Evolutionary conservation across 164 flowering plant species (phyloP).

Genomic region (Piper longum): DNA sequence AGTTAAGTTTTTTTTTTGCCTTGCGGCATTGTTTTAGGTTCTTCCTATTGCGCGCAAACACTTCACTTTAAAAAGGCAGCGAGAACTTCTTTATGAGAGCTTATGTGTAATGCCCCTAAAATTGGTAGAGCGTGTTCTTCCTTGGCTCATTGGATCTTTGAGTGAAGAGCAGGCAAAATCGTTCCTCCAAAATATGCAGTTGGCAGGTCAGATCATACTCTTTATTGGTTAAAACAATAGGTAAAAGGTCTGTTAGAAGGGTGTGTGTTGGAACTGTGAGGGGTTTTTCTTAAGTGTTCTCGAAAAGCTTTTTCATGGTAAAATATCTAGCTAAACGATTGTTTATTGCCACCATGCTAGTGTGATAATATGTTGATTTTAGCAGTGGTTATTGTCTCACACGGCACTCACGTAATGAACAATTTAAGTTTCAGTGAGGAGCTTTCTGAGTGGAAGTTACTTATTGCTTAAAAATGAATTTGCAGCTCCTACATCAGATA

Average conservation of each 20-base stretch:
- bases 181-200: conserved; percentile 66
- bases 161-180: conserved; percentile 55
- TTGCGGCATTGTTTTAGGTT: conserved; percentile 27
- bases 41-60: conserved; percentile 84
- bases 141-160: conserved; percentile 74
- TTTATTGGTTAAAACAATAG: too few relatives aligned
- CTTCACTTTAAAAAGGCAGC: conserved; percentile 52
- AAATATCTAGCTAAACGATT: too few relatives aligned
- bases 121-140: conserved; percentile 76
- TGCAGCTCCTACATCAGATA: conserved; percentile 84
- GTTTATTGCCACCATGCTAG: too few relatives aligned
- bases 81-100: conserved; percentile 73
- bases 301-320: too few relatives aligned
- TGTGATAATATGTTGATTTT: too few relatives aligned
- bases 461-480: background rate
- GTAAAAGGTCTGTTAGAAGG: too few relatives aligned
- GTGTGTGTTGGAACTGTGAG: too few relatives aligned
- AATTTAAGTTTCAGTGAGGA: background rate
- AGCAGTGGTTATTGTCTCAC: too few relatives aligned
- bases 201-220: conserved; percentile 49
- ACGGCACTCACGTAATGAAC: too few relatives aligned
- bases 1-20: background rate
- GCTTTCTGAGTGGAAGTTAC: background rate
- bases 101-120: conserved; percentile 86
- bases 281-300: too few relatives aligned